Evolutionary conservation across 2,329 filamentous ascomycete species (phyloP), one percentile per base, ranked within the genome.

Genomic region (Colletotrichum zoysiae): DNA sequence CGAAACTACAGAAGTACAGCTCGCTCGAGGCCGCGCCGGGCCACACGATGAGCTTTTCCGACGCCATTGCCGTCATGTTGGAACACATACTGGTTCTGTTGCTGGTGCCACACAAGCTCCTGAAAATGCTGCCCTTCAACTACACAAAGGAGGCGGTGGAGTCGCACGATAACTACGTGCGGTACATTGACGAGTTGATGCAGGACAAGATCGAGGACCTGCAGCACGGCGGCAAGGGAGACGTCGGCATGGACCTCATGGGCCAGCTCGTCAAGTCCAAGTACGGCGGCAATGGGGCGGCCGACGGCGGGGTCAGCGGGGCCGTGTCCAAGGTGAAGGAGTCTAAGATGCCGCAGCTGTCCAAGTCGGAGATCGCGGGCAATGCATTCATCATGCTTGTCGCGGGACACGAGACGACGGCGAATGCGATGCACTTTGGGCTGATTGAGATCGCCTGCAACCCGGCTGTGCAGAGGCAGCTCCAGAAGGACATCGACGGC

Each of bases 381-480:
- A 95, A 95, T 77, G 89, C 92, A 26, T 92, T 91, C 74, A 84
- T 91, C 76, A 89, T 90, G 81, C 85, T 89, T 72, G 84, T 95
- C 1, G 93, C 93, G 0, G 93, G 93, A 16, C 93, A 96, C 80
- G 93, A 96, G 80, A 95, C 93, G 1, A 92, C 92, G 2, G 93
- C 93, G 59, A 94, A 93, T 79, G 87, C 89, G 5, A 84, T 95
- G 50, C 91, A 95, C 81, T 95, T 93, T 78, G 86, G 90, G 2
- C 81, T 95, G 5, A 78, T 94, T 46, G 86, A 90, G 75, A 86
- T 95, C 7, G 93, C 93, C 18, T 87, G 89, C 76, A 87, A 91
- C 76, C 89, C 89, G 7, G 80, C 83, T 1, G 87, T 87, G 1
- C 93, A 96, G 77, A 86, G 88, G 33, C 84, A 84, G 8, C 81